Percentiles rank a stretch among this genome's conserved stretches.
phyloP scores from a whole-genome alignment of 371 early-diverging fungal species.

The Mucor sp. region DNA sequence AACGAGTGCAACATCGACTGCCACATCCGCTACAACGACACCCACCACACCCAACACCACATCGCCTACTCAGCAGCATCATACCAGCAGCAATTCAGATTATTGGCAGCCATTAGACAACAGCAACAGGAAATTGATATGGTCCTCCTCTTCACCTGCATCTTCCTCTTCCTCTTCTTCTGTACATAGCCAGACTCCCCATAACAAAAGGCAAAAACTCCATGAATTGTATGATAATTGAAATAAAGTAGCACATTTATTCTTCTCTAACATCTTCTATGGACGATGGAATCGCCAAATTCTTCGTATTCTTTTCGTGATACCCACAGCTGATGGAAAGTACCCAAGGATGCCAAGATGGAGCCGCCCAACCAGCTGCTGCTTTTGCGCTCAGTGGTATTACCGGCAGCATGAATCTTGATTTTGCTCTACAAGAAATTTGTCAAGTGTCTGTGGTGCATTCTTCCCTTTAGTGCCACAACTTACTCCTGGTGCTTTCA shows the following conservation, averaged over 20 bases:
- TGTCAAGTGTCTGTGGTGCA: background rate
- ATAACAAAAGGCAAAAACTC: conserved; percentile 11
- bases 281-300: conserved; percentile 79
- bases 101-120: conserved; percentile 14
- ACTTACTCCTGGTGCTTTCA: conserved; percentile 76
- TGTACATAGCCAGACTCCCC: background rate
- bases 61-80: background rate
- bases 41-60: background rate
- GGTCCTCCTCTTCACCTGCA: conserved; percentile 14
- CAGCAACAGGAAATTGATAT: conserved; percentile 11
- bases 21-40: conserved; percentile 16
- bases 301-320: conserved; percentile 94
- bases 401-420: conserved; percentile 80
- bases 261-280: conserved; percentile 81
- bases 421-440: conserved; percentile 78
- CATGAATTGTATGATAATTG: conserved; percentile 16
- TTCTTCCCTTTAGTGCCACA: background rate
- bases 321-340: conserved; percentile 97
- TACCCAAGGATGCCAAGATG: conserved; percentile 90
- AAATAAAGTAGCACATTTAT: background rate
- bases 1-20: background rate
- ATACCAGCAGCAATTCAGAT: background rate
- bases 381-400: conserved; percentile 82
- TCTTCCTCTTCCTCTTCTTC: conserved; percentile 11
- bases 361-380: conserved; percentile 97